phyloP scores from a whole-genome alignment of 148 eudicot species.

The Rhododendron ovatum region DNA sequence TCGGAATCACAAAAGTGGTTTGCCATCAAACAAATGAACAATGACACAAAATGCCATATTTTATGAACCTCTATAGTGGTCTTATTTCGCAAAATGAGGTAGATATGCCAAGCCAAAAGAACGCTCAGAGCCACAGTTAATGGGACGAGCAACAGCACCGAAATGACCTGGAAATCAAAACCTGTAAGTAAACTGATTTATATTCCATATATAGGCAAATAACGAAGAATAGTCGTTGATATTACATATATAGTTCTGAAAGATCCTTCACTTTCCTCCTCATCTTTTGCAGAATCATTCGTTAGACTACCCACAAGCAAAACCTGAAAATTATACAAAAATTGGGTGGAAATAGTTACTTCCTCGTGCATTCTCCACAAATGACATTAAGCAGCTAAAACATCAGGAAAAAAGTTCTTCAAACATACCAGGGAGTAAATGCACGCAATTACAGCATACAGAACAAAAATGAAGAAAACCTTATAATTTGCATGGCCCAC shows the following conservation, averaged over 20 bases:
- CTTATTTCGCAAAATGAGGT: constrained; percentile 74
- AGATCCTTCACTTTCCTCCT: constrained; percentile 51
- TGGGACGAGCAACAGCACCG: constrained; percentile 64
- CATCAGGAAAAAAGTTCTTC: not conserved
- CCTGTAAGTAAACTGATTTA: not conserved
- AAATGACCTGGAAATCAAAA: constrained; percentile 59
- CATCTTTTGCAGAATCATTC: constrained; percentile 44
- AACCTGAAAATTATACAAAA: constrained; percentile 39
- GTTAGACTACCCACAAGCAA: constrained; percentile 80
- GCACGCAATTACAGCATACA: constrained; percentile 82
- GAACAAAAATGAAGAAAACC: constrained; percentile 74
- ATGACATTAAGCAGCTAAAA: not conserved
- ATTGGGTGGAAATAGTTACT: constrained; percentile 7
- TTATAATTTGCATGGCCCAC: constrained; percentile 97
- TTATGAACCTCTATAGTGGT: constrained; percentile 87
- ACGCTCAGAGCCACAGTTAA: constrained; percentile 60
- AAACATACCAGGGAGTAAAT: constrained; percentile 77
- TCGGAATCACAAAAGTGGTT: not conserved
- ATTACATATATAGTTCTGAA: constrained; percentile 65
- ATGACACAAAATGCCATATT: not conserved
- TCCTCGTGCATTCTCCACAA: not conserved
- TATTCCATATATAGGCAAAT: not conserved
- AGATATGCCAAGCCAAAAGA: constrained; percentile 87
- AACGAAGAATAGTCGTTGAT: not conserved
- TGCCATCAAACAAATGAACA: not conserved